phyloP scores from a whole-genome alignment of 768 basidiomycete genomes.

The Podaxis sp. region DNA sequence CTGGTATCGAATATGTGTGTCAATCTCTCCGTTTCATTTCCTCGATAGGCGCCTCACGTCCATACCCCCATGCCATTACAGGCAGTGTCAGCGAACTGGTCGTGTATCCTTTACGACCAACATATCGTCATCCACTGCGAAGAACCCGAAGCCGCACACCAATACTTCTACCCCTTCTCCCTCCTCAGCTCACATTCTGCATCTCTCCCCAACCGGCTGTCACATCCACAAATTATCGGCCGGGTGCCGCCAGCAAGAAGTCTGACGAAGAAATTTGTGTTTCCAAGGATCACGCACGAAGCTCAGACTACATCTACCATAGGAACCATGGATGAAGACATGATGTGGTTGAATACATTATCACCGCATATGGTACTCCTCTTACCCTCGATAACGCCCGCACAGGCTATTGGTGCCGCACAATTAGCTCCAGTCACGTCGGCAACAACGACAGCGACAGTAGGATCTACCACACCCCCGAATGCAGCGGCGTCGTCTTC shows the following conservation, averaged over 20 bases:
- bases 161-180: slow-evolving; percentile 65
- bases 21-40: not conserved
- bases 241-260: slow-evolving; percentile 43
- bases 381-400: slow-evolving; percentile 3
- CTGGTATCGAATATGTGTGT: slow-evolving; percentile 71
- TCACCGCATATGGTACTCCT: slow-evolving; percentile 10
- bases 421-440: not conserved
- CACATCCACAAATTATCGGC: slow-evolving; percentile 38
- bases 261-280: slow-evolving; percentile 51
- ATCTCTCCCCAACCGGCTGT: slow-evolving; percentile 23
- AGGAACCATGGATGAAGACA: not conserved
- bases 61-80: slow-evolving; percentile 20
- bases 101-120: slow-evolving; percentile 62
- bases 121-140: slow-evolving; percentile 76
- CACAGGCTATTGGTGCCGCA: slow-evolving; percentile 1
- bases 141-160: slow-evolving; percentile 60
- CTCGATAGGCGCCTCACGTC: not conserved
- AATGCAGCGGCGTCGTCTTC: not conserved
- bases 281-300: slow-evolving; percentile 28
- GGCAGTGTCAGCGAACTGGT: slow-evolving; percentile 74
- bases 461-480: not conserved
- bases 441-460: not conserved
- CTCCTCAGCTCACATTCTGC: slow-evolving; percentile 34
- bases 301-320: not conserved
- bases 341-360: slow-evolving; percentile 6